Evolutionary conservation across 2,329 filamentous ascomycete species (phyloP), one percentile per base, ranked within the genome.

Genomic region (Venturia effusa): DNA sequence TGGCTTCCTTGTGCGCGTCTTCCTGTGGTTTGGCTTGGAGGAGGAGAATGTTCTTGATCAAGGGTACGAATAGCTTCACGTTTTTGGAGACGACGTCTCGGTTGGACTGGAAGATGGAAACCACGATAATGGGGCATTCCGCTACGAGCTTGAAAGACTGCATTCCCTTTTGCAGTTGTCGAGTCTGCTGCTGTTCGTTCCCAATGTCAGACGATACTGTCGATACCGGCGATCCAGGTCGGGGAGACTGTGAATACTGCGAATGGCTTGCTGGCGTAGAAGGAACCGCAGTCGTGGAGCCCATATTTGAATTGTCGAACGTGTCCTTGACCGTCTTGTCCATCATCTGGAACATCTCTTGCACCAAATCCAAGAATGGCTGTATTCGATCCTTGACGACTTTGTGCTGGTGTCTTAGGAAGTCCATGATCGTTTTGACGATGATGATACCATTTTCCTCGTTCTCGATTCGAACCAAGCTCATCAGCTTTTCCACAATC

Each of bases 361-460:
- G 88, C 61, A 99, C 97, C 43, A 99, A 81, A 64, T 88, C 87
- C 65, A 99, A 79, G 74, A 99, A 99, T 2, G 86, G 83, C 74
- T 97, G 93, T 3, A 97, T 92, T 73, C 90, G 92, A 65, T 84
- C 82, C n/a, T 79, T 77, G 8, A 97, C 85, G 32, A 88, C 86
- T 77, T 93, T 95, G 64, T 88, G 85, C 75, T 97, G 93, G 72
- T 96, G 91, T 60, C 94, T 87, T 82, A 96, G 91, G 68, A 97
- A 88, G 73, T 99, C 94, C 80, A 96, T 97, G 61, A 96, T 91
- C 17, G 93, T 96, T 80, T 99, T 99, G 78, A 99, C 91, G 74
- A 93, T 97, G 67, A 99, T 79, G n/a, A 95, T 91, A 1, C 93
- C 94, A 81, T 99, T 99, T 67, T 99, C 94, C 77, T 99, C 94